Percentiles rank a stretch among this genome's conserved stretches.
These are phyloP conservation scores for Austroboletus festivus DNA, from an alignment of 768 basidiomycete genomes.

Conservation along the genomic window DNA sequence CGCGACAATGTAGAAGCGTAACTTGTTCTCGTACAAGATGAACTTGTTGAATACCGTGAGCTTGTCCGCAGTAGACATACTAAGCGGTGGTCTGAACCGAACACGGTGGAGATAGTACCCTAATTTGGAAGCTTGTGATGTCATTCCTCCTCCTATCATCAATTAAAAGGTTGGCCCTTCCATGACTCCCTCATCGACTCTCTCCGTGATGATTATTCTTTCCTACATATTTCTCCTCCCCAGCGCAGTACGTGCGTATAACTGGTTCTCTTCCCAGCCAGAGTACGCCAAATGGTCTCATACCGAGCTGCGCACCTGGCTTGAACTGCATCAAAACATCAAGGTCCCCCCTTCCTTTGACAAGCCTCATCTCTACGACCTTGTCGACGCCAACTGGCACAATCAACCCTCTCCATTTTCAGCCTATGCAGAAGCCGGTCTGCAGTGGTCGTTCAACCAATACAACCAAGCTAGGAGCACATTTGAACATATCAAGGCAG, in stretches of 20 bases:
- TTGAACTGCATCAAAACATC: conserved; percentile 63
- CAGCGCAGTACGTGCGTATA: conserved; percentile 42
- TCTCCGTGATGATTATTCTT: conserved; percentile 11
- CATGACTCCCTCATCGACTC: background rate
- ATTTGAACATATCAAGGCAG: conserved; percentile 58
- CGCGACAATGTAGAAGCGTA: conserved; percentile 88
- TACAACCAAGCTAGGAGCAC: conserved; percentile 59
- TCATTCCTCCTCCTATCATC: conserved; percentile 20
- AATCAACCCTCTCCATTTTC: conserved; percentile 28
- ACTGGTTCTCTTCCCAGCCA: conserved; percentile 46
- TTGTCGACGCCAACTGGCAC: conserved; percentile 64
- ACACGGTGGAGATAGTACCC: too few relatives aligned
- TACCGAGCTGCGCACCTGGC: conserved; percentile 63
- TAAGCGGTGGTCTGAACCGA: too few relatives aligned
- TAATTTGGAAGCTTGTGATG: too few relatives aligned
- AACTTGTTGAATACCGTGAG: conserved; percentile 62
- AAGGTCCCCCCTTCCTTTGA: conserved; percentile 46
- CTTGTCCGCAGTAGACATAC: background rate
- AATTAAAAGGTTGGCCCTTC: conserved; percentile 9
- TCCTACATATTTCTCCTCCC: conserved; percentile 31
- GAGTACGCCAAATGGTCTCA: conserved; percentile 57
- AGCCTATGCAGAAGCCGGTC: conserved; percentile 30
- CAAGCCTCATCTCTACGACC: conserved; percentile 38
- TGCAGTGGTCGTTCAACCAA: conserved; percentile 59
- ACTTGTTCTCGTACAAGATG: conserved; percentile 88